These are phyloP conservation scores for Penicillium italicum DNA, from an alignment of 2,329 filamentous ascomycete genomes.

Conservation along the genomic window DNA sequence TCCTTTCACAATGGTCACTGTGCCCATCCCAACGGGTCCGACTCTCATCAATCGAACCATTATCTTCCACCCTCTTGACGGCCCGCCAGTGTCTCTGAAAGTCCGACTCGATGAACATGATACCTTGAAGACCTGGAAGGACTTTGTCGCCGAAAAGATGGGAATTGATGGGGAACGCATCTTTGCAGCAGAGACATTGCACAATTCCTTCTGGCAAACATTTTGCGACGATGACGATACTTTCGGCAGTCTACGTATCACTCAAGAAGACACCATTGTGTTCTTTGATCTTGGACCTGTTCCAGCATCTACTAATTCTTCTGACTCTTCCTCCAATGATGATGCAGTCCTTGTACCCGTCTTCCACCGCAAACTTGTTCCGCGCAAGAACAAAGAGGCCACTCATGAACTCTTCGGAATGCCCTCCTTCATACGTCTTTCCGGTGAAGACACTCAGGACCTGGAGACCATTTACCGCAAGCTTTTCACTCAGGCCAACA, in stretches of 20 bases:
- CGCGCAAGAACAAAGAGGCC: conserved; percentile 23
- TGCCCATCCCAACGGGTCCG: conserved; percentile 77
- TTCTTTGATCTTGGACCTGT: conserved; percentile 73
- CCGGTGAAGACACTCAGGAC: conserved; percentile 64
- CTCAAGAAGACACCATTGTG: conserved; percentile 58
- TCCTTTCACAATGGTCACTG: conserved; percentile 89
- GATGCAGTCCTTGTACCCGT: conserved; percentile 49
- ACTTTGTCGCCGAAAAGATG: conserved; percentile 55
- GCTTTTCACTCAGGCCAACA: conserved; percentile 69
- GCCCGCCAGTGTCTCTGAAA: conserved; percentile 65
- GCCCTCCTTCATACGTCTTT: conserved; percentile 66
- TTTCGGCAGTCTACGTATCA: conserved; percentile 69
- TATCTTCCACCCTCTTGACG: conserved; percentile 72
- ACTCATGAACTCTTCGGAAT: conserved; percentile 39
- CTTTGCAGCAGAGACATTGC: conserved; percentile 80
- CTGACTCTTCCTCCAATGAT: conserved; percentile 23
- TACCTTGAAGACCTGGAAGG: conserved; percentile 52
- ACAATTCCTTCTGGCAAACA: conserved; percentile 78
- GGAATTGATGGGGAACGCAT: conserved; percentile 54
- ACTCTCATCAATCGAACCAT: conserved; percentile 73
- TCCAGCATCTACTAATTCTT: neutral
- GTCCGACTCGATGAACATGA: conserved; percentile 72
- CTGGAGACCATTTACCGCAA: conserved; percentile 76
- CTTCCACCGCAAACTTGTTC: conserved; percentile 41
- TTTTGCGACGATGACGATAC: conserved; percentile 64